Base-by-base conservation (phyloP, 108 stramenopile genomes). In the Bacterosira constricta region DNA sequence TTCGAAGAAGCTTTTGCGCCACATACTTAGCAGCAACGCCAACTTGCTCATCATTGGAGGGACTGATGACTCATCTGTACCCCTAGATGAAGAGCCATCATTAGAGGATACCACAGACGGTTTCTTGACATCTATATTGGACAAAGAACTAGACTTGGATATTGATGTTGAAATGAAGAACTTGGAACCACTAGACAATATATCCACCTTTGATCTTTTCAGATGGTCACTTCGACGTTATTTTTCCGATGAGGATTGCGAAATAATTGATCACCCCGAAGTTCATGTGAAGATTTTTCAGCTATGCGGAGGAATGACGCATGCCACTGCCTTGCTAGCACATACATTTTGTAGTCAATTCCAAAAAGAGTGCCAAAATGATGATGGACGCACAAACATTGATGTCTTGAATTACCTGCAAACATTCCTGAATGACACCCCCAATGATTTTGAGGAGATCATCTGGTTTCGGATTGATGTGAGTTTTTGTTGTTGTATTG, bases 1-100 rank as follows among this genome's bases (percentile, higher is more conserved):
- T 50, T 69, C 68, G 32, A 69, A 64, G 63, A 69, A 69, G 62
- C 60, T 69, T 1, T 29, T 69, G 31, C 62, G 47, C 41, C 61
- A 63, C 12, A 63, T 69, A 9, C 25, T 63, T 42, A 26, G 44
- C 23, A 52, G 47, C 47, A 49, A 64, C 25, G 13, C 61, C 15
- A 62, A 62, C 45, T 63, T 69, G 30, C 15, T 69, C 6, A 25
- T 69, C 12, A 34, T 69, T 4, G 61, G 68, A 64, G 65, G 65
- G 27, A 51, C 53, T 8, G 62, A 63, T 21, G 37, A 52, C 53
- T 53, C 52, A 29, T 38, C 52, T 0, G 3, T 18, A 3, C 13
- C 35, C 39, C 17, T 21, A 36, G 21, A 66, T 26, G 65, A 66
- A 17, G 65, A 53, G 34, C 6, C 25, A 3, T 41, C 12, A 8